Evolutionary conservation across 441 rosid species (phyloP), one percentile per base, ranked within the genome.

Genomic region (California macrophylla): DNA sequence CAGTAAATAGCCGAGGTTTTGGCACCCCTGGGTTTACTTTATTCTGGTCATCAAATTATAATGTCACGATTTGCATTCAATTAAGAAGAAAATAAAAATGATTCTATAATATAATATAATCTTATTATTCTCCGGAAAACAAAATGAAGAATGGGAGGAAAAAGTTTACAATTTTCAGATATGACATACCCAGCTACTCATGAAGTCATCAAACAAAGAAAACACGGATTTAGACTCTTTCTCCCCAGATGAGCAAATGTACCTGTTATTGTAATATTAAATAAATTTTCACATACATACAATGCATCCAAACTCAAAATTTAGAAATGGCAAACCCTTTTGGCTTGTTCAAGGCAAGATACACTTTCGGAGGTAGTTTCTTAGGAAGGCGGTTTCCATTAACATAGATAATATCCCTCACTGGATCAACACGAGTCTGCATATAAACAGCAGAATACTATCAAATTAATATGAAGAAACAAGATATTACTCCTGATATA

Each of bases 181-280:
- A 50, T 50, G 58, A 20, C 81, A 3, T 86, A 91, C 97, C 98
- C 94, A 93, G 71, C 73, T 80, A 82, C 83, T 62, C 73, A 91
- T 58, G 82, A 76, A 88, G 54, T 88, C 96, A 30, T 84, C 93
- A 75, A 93, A 88, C 64, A 93, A 81, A 75, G 81, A 76, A 68
- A 85, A 66, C 75, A 87, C 89, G 50, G 90, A 88, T 77, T 82
- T 91, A 30, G 74, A 71, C 82, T 89, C 91, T 79, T 89, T 89
- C 78, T 85, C 89, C 47, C 98, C 94, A 29, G 91, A 85, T 28
- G 98, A 93, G 76, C 98, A 93, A 15, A 93, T 91, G 77, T 91
- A 93, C 84, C 98, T 93, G 83, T 63, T 56, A 83, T 65, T 28
- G 70, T 47, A 12, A n/a, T 61, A 71, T 66, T 18, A 62, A 32